Conservation (phyloP, 2,329 filamentous ascomycete genomes). For the Phyllosticta citribraziliensis region DNA sequence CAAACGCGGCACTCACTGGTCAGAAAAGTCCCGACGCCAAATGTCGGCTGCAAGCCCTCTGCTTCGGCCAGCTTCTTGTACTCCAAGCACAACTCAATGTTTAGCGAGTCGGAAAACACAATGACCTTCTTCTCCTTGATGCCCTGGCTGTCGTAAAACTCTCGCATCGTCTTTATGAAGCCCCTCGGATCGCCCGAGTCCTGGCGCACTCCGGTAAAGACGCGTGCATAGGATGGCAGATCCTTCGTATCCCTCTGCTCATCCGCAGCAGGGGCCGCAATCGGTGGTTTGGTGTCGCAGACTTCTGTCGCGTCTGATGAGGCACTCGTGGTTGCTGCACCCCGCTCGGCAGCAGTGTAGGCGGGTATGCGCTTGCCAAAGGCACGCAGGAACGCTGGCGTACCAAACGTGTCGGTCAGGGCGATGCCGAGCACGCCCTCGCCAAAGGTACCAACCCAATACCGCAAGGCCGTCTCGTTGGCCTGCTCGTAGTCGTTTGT, state of each 20-base stretch:
- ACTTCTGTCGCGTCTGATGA: constrained; percentile 28
- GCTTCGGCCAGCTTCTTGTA: constrained; percentile 79
- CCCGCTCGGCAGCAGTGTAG: constrained; percentile 32
- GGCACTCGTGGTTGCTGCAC: constrained; percentile 27
- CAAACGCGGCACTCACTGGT: constrained; percentile 49
- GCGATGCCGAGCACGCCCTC: constrained; percentile 75
- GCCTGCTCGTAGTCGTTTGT: constrained; percentile 75
- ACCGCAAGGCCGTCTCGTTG: constrained; percentile 71
- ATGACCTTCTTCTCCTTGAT: constrained; percentile 77
- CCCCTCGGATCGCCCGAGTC: constrained; percentile 79
- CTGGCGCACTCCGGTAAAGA: constrained; percentile 77
- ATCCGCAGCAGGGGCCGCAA: constrained; percentile 32
- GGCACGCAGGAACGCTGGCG: constrained; percentile 72
- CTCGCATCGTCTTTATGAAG: constrained; percentile 68
- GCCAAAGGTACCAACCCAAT: constrained; percentile 90
- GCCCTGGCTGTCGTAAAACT: constrained; percentile 68
- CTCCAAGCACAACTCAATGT: constrained; percentile 81
- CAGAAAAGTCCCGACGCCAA: constrained; percentile 90
- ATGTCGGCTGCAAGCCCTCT: constrained; percentile 72
- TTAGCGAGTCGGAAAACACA: constrained; percentile 91
- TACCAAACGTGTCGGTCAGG: constrained; percentile 93
- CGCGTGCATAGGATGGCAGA: constrained; percentile 59
- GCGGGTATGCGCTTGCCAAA: constrained; percentile 60
- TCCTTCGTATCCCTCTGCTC: constrained; percentile 19
- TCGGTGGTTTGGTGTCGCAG: constrained; percentile 21